Evolutionary conservation across 495 filamentous ascomycete species (phyloP).

Genomic region (Glutinoglossum americanum): DNA sequence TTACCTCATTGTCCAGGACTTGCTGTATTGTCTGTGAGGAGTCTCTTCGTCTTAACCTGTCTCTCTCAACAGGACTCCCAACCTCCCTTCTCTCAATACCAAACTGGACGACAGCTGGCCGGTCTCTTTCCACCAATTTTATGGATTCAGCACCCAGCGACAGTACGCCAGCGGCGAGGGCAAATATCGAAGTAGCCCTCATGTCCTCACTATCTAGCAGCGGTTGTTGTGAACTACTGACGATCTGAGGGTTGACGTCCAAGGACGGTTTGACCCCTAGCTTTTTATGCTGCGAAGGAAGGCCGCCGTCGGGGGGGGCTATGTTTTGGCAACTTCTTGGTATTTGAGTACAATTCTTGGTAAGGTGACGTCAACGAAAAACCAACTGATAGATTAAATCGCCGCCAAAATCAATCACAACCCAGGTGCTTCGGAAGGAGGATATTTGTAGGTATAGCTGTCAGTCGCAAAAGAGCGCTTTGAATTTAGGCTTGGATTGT

Average conservation of each 20-base stretch:
- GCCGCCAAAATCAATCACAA: no score
- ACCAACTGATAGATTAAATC: background rate
- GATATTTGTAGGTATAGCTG: no score
- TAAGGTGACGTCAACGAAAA: background rate
- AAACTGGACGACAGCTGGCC: constrained; percentile 11
- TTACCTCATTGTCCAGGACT: constrained; percentile 18
- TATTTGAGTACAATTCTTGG: no score
- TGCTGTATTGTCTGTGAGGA: constrained; percentile 13
- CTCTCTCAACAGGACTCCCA: constrained; percentile 13
- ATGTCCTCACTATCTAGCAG: background rate
- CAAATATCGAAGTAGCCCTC: background rate
- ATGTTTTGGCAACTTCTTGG: no score
- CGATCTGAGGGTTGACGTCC: no score
- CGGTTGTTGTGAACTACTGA: no score
- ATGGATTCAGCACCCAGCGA: background rate
- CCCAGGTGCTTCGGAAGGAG: no score
- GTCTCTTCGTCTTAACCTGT: constrained; percentile 14
- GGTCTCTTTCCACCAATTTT: constrained; percentile 1
- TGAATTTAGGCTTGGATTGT: no score
- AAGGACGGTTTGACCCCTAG: no score
- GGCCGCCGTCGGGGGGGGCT: background rate
- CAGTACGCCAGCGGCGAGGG: background rate
- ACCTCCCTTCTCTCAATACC: constrained; percentile 18
- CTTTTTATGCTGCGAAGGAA: background rate
- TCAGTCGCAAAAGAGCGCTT: no score